phyloP scores from a whole-genome alignment of 495 filamentous ascomycete genomes.

The Xylaria curta region DNA sequence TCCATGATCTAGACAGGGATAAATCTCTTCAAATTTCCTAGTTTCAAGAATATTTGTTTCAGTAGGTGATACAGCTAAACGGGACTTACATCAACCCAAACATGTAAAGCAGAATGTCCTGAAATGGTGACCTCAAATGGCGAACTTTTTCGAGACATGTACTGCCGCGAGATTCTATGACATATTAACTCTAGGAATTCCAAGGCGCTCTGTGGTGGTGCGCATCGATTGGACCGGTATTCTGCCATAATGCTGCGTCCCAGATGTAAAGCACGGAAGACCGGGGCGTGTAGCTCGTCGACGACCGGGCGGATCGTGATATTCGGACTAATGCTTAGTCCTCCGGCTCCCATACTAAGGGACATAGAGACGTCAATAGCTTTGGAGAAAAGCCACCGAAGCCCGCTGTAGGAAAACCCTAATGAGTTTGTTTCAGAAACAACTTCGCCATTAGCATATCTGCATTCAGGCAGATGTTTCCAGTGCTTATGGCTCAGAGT shows the following conservation, averaged over 20 bases:
- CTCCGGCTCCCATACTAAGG: background rate
- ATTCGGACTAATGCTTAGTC: background rate
- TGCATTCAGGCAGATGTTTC: constrained; percentile 15
- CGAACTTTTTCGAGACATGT: constrained; percentile 13
- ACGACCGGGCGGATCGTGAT: constrained; percentile 1
- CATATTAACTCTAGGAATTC: background rate
- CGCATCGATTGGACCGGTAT: background rate
- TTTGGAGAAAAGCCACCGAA: constrained; percentile 4
- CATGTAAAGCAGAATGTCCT: background rate
- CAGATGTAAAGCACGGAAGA: background rate
- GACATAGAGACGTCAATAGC: background rate
- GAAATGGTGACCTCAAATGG: background rate
- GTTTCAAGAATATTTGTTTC: background rate
- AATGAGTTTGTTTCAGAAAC: background rate
- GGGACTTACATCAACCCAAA: background rate
- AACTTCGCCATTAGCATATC: constrained; percentile 9
- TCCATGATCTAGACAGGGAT: background rate
- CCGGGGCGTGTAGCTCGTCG: background rate
- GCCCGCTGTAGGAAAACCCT: background rate
- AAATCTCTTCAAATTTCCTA: background rate
- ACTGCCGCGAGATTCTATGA: background rate
- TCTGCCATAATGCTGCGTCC: background rate
- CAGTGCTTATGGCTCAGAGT: background rate
- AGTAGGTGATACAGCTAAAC: background rate
- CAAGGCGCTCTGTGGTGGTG: background rate